Percentiles rank a stretch among this genome's conserved stretches.
These are phyloP conservation scores for Rhizopus arrhizus DNA, from an alignment of 371 early-diverging fungal species.

Conservation along the genomic window DNA sequence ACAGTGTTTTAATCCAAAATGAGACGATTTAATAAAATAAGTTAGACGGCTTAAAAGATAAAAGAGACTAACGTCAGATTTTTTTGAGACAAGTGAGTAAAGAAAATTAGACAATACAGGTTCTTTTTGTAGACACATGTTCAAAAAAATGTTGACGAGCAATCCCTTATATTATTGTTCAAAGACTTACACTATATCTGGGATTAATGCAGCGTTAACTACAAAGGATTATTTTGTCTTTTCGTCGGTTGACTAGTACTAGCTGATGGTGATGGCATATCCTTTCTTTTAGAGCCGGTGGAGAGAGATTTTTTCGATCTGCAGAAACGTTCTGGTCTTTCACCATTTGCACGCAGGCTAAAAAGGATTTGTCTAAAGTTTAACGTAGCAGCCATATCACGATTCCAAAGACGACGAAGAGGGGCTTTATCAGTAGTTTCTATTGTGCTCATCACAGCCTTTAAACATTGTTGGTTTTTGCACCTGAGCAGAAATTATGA, in stretches of 20 bases:
- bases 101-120: not conserved
- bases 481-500: not conserved
- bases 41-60: not conserved
- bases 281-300: not conserved
- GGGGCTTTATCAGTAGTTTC: not conserved
- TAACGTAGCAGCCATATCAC: not conserved
- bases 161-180: not conserved
- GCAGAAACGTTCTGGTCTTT: constrained; percentile 3
- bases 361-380: constrained; percentile 1
- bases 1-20: no score
- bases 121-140: not conserved
- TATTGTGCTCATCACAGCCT: not conserved
- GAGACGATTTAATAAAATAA: not conserved
- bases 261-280: not conserved
- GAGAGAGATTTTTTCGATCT: not conserved
- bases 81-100: not conserved
- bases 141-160: not conserved
- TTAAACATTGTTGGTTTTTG: constrained; percentile 6
- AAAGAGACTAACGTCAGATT: no score
- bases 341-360: not conserved
- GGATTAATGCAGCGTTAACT: not conserved
- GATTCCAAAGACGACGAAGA: constrained; percentile 1
- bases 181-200: not conserved
- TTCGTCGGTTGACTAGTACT: not conserved
- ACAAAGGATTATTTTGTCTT: not conserved